These are phyloP conservation scores for Hypoxylon cercidicola DNA, from an alignment of 495 filamentous ascomycete species.

Conservation along the genomic window DNA sequence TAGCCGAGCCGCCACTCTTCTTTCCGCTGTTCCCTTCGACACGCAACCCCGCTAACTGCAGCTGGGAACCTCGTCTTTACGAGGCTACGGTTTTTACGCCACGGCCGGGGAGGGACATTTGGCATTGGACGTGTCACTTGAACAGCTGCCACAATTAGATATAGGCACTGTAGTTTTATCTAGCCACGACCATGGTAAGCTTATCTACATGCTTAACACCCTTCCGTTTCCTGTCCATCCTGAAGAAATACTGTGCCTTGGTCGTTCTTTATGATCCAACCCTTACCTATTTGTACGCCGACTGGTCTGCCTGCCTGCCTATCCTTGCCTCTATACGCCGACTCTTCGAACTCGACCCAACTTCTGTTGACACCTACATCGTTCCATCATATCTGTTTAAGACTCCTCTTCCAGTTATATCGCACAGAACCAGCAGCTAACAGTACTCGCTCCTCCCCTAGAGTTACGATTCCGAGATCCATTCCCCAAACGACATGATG, in stretches of 20 bases:
- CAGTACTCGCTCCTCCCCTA: conserved; percentile 40
- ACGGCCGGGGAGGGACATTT: conserved; percentile 25
- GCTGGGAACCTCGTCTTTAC: conserved; percentile 20
- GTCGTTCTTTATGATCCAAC: conserved; percentile 29
- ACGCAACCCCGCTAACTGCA: conserved; percentile 32
- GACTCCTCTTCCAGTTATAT: neutral
- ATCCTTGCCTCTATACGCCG: neutral
- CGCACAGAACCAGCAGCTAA: conserved; percentile 40
- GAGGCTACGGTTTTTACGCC: conserved; percentile 12
- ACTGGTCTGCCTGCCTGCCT: conserved; percentile 9
- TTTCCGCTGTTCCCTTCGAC: conserved; percentile 18
- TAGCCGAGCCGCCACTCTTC: conserved; percentile 12
- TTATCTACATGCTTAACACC: conserved; percentile 2
- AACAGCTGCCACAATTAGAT: conserved; percentile 16
- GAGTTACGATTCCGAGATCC: conserved; percentile 54
- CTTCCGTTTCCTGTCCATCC: conserved; percentile 2
- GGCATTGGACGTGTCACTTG: conserved; percentile 24
- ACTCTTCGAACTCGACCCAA: conserved; percentile 14
- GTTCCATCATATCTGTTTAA: conserved; percentile 7
- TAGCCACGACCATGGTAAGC: conserved; percentile 32
- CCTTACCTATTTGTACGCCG: conserved; percentile 23
- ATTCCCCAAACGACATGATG: conserved; percentile 70
- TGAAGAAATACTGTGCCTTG: conserved; percentile 35
- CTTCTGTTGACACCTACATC: conserved; percentile 14
- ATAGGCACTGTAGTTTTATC: neutral